Evolutionary conservation across 495 filamentous ascomycete species (phyloP), one percentile per base, ranked within the genome.

Genomic region (Hyaloscypha variabilis): DNA sequence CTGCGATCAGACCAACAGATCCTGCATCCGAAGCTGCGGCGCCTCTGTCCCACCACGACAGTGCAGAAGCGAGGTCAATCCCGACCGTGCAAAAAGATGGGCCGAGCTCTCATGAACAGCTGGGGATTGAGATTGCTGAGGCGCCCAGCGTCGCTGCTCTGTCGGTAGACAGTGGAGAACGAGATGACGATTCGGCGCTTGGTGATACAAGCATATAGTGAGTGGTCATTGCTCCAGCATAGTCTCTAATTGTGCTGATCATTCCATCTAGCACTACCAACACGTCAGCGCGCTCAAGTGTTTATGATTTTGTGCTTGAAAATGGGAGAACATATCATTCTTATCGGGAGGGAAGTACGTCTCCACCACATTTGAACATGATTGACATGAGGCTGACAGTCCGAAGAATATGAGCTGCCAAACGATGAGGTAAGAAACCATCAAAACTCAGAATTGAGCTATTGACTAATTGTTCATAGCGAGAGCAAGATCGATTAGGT

Each of bases 261-360:
- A 28, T 11, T 6, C 29, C 25, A 29, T 51, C 5, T 8, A 64
- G 61, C 36, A 55, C 61, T 28, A 64, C 61, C 17, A 56, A 26
- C 3, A 42, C 61, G 6, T 73, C 73, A 21, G 65, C 67, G 50
- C 59, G 64, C 10, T 75, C 73, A 26, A 73, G 70, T 66, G 68
- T 77, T 28, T 73, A 66, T 62, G 60, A 76, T 36, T 74, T 68
- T 53, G 60, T 70, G 19, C 58, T 72, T 50, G 73, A 74, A 36
- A 73, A 77, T 64, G 74, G 72, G 6, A 68, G 75, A 8, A 71
- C 71, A 1, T 77, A 76, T 69, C 75, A 77, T 57, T 64, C 63
- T 19, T 75, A 69, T 29, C 63, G 69, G 52, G 70, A 72, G 58
- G 73, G 72, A 60, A 67, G 63, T 65, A 53, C 52, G 63, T 51